These are phyloP conservation scores for Penicillium glabrum DNA, from an alignment of 2,329 filamentous ascomycete genomes.

Conservation along the genomic window DNA sequence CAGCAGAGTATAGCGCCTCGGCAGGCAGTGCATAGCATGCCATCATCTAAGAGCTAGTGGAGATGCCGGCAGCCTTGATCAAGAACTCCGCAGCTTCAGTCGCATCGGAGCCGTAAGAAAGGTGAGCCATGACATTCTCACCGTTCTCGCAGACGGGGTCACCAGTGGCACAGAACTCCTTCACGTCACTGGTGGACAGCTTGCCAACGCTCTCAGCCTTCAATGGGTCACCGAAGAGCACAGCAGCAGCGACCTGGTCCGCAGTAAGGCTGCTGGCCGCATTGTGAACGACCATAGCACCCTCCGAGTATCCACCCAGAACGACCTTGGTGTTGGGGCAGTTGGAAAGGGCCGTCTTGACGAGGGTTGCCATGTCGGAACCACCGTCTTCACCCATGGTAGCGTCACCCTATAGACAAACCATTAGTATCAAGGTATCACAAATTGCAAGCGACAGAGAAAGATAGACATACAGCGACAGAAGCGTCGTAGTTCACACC, in stretches of 20 bases:
- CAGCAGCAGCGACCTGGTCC: conserved; percentile 40
- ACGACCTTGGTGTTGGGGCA: conserved; percentile 37
- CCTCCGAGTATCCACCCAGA: conserved; percentile 37
- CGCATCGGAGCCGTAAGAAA: conserved; percentile 40
- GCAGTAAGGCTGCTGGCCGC: conserved; percentile 30
- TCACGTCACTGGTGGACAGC: conserved; percentile 42
- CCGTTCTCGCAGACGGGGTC: conserved; percentile 55
- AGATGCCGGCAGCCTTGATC: conserved; percentile 23
- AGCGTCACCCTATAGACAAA: conserved; percentile 24
- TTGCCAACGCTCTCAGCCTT: conserved; percentile 39
- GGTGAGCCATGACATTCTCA: conserved; percentile 43
- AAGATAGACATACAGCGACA: conserved; percentile 13
- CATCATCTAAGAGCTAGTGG: neutral
- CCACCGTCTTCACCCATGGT: conserved; percentile 29
- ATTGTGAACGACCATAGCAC: conserved; percentile 37
- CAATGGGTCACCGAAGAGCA: conserved; percentile 50
- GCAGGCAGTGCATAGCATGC: neutral
- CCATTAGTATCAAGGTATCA: neutral
- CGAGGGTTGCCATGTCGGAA: conserved; percentile 29
- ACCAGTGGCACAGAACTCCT: conserved; percentile 51
- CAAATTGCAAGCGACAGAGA: neutral
- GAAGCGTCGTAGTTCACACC: conserved; percentile 35
- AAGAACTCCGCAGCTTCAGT: conserved; percentile 40
- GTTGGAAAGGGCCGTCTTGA: conserved; percentile 28
- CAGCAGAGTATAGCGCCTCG: neutral